Percentiles rank a stretch among this genome's conserved stretches.
Conservation (phyloP, 768 basidiomycete species). For the Collybia nuda region DNA sequence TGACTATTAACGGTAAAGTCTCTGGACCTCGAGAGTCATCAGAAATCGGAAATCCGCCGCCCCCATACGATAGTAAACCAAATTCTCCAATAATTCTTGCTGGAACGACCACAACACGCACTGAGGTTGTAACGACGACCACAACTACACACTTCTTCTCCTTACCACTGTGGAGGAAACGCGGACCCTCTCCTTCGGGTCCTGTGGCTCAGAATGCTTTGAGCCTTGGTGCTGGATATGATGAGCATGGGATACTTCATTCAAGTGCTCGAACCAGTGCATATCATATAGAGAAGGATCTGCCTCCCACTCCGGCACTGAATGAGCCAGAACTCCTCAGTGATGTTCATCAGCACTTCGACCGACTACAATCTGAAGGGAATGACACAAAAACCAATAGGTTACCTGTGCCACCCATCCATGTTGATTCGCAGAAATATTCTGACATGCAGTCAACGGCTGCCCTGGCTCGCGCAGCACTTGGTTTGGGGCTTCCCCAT, state of each 20-base stretch:
- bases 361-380: slow-evolving; percentile 1
- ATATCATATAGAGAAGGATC: slow-evolving; percentile 42
- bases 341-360: not conserved
- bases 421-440: slow-evolving; percentile 4
- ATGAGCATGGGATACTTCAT: slow-evolving; percentile 22
- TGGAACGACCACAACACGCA: slow-evolving; percentile 49
- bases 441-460: slow-evolving; percentile 27
- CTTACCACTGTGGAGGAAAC: slow-evolving; percentile 64
- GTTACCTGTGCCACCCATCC: slow-evolving; percentile 6
- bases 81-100: slow-evolving; percentile 35
- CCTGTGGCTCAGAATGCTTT: slow-evolving; percentile 27
- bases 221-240: slow-evolving; percentile 11
- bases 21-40: slow-evolving; percentile 6
- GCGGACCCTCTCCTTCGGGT: slow-evolving; percentile 29
- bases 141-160: slow-evolving; percentile 66
- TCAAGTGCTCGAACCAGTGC: slow-evolving; percentile 17
- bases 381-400: slow-evolving; percentile 20
- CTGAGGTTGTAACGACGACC: slow-evolving; percentile 44
- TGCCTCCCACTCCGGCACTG: slow-evolving; percentile 50
- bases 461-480: slow-evolving; percentile 53
- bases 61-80: slow-evolving; percentile 30
- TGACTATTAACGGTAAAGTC: not conserved
- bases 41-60: slow-evolving; percentile 20
- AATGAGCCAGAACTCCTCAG: slow-evolving; percentile 12
- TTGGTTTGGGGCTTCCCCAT: slow-evolving; percentile 60